Conservation (phyloP, 768 basidiomycete genomes). For the Leccinum disarticulatum region DNA sequence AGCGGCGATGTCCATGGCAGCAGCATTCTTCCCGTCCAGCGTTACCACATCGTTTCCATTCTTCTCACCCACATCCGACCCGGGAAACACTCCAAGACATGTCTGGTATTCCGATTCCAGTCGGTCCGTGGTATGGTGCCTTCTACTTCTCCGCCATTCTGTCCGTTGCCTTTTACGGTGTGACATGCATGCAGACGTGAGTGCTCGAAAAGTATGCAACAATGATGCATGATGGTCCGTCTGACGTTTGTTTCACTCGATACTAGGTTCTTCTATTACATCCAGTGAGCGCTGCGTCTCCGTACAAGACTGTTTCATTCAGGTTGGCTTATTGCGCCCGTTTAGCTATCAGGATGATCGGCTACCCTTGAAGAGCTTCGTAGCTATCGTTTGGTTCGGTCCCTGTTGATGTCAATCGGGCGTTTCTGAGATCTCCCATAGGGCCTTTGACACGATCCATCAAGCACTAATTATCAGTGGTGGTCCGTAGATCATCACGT, state of each 20-base stretch:
- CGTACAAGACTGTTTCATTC: neutral
- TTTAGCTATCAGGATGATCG: slow-evolving; percentile 6
- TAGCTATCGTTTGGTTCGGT: neutral
- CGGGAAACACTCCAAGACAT: neutral
- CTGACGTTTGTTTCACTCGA: neutral
- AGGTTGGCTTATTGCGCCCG: neutral
- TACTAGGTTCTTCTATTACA: slow-evolving; percentile 5
- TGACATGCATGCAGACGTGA: slow-evolving; percentile 9
- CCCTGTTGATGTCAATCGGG: neutral
- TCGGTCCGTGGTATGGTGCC: slow-evolving; percentile 1
- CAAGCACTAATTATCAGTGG: slow-evolving; percentile 3
- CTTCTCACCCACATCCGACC: neutral
- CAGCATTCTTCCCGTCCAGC: neutral
- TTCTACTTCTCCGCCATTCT: slow-evolving; percentile 5
- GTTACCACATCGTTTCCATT: neutral
- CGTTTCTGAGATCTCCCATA: neutral
- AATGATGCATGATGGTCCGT: neutral
- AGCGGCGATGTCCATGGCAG: neutral
- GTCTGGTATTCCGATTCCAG: neutral
- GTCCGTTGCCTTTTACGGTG: slow-evolving; percentile 2
- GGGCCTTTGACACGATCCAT: slow-evolving; percentile 4
- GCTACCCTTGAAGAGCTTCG: neutral
- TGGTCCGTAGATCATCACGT: neutral
- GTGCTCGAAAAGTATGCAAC: neutral
- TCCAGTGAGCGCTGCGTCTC: slow-evolving; percentile 3